Base-by-base conservation (phyloP, 495 filamentous ascomycete genomes). In the Peziza echinospora region DNA sequence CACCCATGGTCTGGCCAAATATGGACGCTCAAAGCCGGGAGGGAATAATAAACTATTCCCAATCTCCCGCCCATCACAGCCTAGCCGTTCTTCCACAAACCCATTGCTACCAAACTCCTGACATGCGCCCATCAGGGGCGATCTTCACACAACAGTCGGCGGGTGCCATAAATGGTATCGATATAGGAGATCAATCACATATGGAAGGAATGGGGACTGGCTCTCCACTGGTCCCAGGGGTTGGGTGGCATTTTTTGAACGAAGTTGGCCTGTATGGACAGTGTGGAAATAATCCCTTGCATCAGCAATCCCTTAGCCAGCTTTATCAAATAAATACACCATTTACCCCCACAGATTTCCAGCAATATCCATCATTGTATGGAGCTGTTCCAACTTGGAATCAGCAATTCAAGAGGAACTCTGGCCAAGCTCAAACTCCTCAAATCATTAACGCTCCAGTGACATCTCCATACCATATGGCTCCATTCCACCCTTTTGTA, bases 321-420 rank as follows among this genome's bases (percentile, higher is more conserved):
- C 13, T 17, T 17, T 37, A 37, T 37, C 30, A 37, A 37, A 37
- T 54, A 6, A 55, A 56, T 51, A 47, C 43, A 26, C 46, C 47
- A 22, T 46, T 54, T 10, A 40, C 52, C 10, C 45, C 57, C 10
- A 48, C 48, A 45, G 41, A 55, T 26, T 44, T 55, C 3, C 60
- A 53, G 39, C 50, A 57, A 41, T 39, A 42, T 40, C 47, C 26
- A 2, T 5, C 51, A 5, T 54, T 41, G 10, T 57, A 58, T 48
- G 55, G 49, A n/a, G 43, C 54, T 21, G 45, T 46, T 19, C 26
- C 45, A 4, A 46, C 48, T 17, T 37, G 30, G 30, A 37, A 11
- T 17, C 30, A 37, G 6, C 30, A 37, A 17, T 37, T 13, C 30
- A 37, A 17, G 30, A 17, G 30, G 19, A 37, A 37, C 19, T 37